Base-by-base conservation (phyloP, 1,139 yeast species). In the Insectozyma bohioensis region DNA sequence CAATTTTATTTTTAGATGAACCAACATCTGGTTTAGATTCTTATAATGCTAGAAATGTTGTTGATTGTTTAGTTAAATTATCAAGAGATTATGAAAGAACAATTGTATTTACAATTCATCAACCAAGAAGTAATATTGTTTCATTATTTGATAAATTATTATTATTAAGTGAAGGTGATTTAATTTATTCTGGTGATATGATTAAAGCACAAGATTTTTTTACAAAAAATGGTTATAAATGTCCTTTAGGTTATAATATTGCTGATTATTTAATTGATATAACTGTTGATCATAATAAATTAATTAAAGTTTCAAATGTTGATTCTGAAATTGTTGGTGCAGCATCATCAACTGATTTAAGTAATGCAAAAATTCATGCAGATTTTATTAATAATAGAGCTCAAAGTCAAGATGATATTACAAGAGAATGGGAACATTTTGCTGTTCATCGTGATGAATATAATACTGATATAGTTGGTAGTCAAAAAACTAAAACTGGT, bases 21-120 rank as follows among this genome's bases (percentile, higher is more conserved):
- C 95, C 95, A 20, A 92, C 98, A 1, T 86, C 97, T 0, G 98
- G 98, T 1, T 67, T 92, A 42, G 98, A 92, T 56, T 81, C 97
- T 6, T 92, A 78, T 58, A 92, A 88, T 61, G 97, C 98, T 0
- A 80, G 78, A 53, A 88, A 90, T 48, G 98, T 92, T 9, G 68
- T 92, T 33, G 97, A 90, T 39, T 77, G 88, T 42, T 69, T 92
- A 35, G 92, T 85, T 3, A 76, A 85, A 40, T 70, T 92, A 40
- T 87, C 97, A 0, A 70, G 81, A 39, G 84, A 81, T 46, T 85
- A 81, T 55, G 80, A 83, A 40, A 77, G 97, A 52, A 90, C 98
- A 0, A 81, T 92, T 30, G 78, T 92, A 1, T 83, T 92, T 53
- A 87, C 98, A 0, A 92, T 92, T 44, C 98, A 92, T 61, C 98